Base-by-base conservation (phyloP, 2,329 filamentous ascomycete species). In the Curvularia spicifera region DNA sequence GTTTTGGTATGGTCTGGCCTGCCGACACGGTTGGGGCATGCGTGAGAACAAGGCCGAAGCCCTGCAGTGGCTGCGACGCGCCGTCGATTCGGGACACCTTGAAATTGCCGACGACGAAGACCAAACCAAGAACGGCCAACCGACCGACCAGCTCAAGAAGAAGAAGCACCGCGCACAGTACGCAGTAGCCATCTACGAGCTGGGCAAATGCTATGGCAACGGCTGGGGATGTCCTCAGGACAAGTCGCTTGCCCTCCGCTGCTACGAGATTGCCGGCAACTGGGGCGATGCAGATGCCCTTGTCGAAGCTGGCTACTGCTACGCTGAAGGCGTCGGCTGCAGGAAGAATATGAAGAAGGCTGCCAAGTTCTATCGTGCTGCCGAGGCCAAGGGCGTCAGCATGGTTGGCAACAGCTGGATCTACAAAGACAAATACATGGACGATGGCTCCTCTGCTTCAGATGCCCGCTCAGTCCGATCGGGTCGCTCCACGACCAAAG, bases 391-490 rank as follows among this genome's bases (percentile, higher is more conserved):
- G 78, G 95, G 95, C 6, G 93, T 97, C 83, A 96, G 88, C 78
- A 98, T 98, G 93, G 90, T 97, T 56, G 95, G 95, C 54, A 98
- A 98, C 76, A 97, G 93, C 82, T 99, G 95, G 93, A 98, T 98
- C 68, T 93, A 97, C 82, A 98, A 98, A 78, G 81, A 92, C 56
- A 98, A 98, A 74, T 98, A 98, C 76, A 83, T 84, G 80, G 87
- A 89, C 59, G 90, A 73, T 56, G 72, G 65, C 70, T 74, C 70
- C 18, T 66, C 69, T 35, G 57, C 62, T 8, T 70, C 71, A 7
- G 74, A 77, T 57, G 65, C 72, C 78, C 56, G 76, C 77, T 59
- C 82, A 79, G 62, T 82, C 78, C 57, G 76, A 76, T 58, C 82
- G 78, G 64, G 81, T 81, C 61, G 83, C 83, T 73, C 75, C 5